Base-by-base conservation (phyloP, 2,329 filamentous ascomycete genomes). In the Penicillium crustosum region DNA sequence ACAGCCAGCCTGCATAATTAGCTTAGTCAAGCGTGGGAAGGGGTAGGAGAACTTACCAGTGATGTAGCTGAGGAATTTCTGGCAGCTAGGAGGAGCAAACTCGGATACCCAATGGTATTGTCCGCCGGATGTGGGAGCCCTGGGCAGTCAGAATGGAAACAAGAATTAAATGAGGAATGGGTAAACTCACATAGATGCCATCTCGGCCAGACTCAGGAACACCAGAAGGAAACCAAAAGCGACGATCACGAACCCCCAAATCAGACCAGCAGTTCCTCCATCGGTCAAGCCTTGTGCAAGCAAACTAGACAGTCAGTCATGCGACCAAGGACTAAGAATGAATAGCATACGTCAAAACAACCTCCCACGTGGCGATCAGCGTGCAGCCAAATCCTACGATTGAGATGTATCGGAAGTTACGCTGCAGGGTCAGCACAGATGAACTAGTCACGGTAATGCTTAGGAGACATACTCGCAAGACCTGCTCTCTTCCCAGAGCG, bases 191-290 rank as follows among this genome's bases (percentile, higher is more conserved):
- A 82, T 82, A 6, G 78, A 80, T 1, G 78, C 79, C 74, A 82
- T 79, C 61, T 82, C 80, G 7, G 79, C 78, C 72, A 82, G 77
- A 4, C 77, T 80, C 0, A 72, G 67, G 55, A 75, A 75, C 35
- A 77, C 73, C 6, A 72, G 53, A 4, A 76, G 61, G 39, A 78
- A 75, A 0, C 81, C 81, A 33, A 78, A 64, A 77, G 80, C 81
- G 12, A 76, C 77, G 36, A 81, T 67, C 2, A 83, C 58, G 54
- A 78, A 83, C 4, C 81, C 76, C 74, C 81, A 85, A 41, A 85
- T 78, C 12, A 83, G 72, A 25, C 82, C 82, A 3, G 78, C 81
- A 1, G 79, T 78, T 15, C 82, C 83, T 8, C 82, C 82, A 61
- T 83, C 83, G 8, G 63, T 60, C 31, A 63, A 29, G 4, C 61